Evolutionary conservation across 192 early-diverging fungal genomes (phyloP).

Genomic region (Umbelopsis sp.): DNA sequence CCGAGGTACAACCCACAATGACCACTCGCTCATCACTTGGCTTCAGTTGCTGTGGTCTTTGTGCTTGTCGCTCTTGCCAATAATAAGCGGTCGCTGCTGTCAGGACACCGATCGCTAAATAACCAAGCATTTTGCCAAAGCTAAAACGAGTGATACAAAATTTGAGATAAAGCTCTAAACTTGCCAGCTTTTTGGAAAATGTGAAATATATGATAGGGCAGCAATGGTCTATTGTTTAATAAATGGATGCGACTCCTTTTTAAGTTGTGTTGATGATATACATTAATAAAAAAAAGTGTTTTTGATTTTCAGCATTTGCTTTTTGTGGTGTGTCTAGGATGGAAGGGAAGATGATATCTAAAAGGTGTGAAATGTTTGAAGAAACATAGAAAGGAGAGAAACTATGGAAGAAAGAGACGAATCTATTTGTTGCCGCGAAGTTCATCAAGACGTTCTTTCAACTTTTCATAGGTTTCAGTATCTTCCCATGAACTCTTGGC

Average conservation of each 20-base stretch:
- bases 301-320: too few species aligned
- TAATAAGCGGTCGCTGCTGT: background rate
- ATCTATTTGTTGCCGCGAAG: conserved; percentile 31
- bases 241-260: too few species aligned
- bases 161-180: background rate
- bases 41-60: conserved; percentile 22
- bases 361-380: too few species aligned
- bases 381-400: too few species aligned
- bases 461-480: conserved; percentile 56
- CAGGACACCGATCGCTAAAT: background rate
- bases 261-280: too few species aligned
- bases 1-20: conserved; percentile 78
- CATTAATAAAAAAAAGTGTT: too few species aligned
- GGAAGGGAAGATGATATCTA: too few species aligned
- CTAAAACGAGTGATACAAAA: background rate
- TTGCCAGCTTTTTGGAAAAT: too few species aligned
- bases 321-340: too few species aligned
- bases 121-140: background rate
- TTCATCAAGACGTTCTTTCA: conserved; percentile 66
- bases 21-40: conserved; percentile 52
- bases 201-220: background rate
- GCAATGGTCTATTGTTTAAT: too few species aligned
- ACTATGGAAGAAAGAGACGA: too few species aligned
- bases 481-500: conserved; percentile 77
- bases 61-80: background rate